Evolutionary conservation across 345 rosid genomes (phyloP), one percentile per base, ranked within the genome.

Genomic region (Cardamine chenopodiifolia): DNA sequence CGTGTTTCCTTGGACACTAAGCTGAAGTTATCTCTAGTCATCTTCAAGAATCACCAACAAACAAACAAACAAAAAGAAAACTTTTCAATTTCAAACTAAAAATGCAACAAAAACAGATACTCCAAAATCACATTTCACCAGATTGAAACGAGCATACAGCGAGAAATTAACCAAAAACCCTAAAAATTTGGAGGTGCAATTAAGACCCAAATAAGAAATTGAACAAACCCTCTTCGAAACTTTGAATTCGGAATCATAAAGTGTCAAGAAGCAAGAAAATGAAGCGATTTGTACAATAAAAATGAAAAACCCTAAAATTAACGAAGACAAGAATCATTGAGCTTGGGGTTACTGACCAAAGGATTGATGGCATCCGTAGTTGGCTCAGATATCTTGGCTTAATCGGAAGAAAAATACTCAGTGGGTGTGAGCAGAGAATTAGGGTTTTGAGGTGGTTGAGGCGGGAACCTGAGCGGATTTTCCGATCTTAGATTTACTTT

Each of bases 1-100:
- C 90, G 88, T 23, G 54, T 40, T 57, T 66, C 62, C 32, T 70
- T 56, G 29, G 68, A 70, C 66, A 45, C 84, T 39, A 68, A 77
- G 17, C 56, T 78, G 73, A 73, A 71, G 59, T 79, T 81, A 25
- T 86, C 88, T 71, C 85, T 91, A 70, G 76, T 78, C 96, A 90
- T 87, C 66, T 22, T 71, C 3, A 61, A 32, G 12, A 62, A 37
- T 23, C 48, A 70, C 53, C 44, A 14, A 47, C 62, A 57, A 15
- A 15, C 5, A 6, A 28, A 29, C 2, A 15, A 67, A 23, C 8
- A 22, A 9, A 7, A 40, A 59, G 18, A 62, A 62, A 13, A 37
- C 52, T 1, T 42, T 28, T 18, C 15, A 70, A 15, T 18, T 45
- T 6, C 28, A 23, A 59, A 26, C 13, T 2, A 17, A 15, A 60